Conservation (phyloP, 2,329 filamentous ascomycete species). For the Fusarium citri region DNA sequence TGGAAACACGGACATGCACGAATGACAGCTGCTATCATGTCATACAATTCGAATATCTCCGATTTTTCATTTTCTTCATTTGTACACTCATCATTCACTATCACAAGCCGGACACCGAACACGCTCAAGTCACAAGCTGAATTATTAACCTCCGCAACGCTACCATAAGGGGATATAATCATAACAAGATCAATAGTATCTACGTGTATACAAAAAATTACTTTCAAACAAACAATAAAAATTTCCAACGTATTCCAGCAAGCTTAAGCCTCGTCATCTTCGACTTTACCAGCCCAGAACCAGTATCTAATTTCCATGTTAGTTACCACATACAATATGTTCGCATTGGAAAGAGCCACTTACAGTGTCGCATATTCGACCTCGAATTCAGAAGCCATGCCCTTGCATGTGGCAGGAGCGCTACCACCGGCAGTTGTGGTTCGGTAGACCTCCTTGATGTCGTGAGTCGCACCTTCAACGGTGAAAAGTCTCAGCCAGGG, state of each 20-base stretch:
- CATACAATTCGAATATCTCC: neutral
- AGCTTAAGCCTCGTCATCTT: constrained; percentile 23
- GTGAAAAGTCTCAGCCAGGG: constrained; percentile 81
- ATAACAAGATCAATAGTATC: constrained; percentile 26
- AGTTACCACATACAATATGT: constrained; percentile 8
- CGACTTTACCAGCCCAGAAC: constrained; percentile 43
- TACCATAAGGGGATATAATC: constrained; percentile 36
- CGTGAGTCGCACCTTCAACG: constrained; percentile 64
- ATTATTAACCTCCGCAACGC: constrained; percentile 33
- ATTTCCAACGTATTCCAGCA: neutral
- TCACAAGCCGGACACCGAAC: neutral
- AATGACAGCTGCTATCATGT: neutral
- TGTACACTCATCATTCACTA: neutral
- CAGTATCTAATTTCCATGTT: constrained; percentile 42
- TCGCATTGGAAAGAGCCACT: constrained; percentile 54
- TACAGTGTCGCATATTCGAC: constrained; percentile 88
- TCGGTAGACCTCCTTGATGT: constrained; percentile 82
- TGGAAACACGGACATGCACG: neutral
- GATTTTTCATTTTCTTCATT: neutral
- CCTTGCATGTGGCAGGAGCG: constrained; percentile 78
- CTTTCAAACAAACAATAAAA: constrained; percentile 6
- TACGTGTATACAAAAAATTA: constrained; percentile 30
- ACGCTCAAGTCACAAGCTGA: constrained; percentile 13
- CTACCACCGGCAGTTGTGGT: constrained; percentile 85
- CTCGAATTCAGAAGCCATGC: constrained; percentile 71